Evolutionary conservation across 345 rosid genomes (phyloP).

Genomic region (Rhizophora apiculata): DNA sequence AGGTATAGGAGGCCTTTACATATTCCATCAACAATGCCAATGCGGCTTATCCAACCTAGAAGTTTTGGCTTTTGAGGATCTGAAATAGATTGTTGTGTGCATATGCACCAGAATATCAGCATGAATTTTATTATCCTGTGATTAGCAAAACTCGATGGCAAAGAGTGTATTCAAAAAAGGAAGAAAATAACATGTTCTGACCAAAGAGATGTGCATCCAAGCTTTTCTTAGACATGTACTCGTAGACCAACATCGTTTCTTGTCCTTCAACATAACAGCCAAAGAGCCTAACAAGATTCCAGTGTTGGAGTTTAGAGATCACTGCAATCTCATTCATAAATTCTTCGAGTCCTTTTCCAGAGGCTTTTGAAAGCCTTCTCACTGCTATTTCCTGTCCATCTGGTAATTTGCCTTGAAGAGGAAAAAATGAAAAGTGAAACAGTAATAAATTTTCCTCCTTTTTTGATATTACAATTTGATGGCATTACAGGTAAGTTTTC

Average conservation of each 20-base stretch:
- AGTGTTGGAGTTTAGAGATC: conserved; percentile 22
- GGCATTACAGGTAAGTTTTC: no score
- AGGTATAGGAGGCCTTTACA: conserved; percentile 67
- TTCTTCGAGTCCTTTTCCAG: conserved; percentile 19
- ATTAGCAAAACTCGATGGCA: no score
- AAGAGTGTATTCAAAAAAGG: no score
- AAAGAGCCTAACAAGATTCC: conserved; percentile 17
- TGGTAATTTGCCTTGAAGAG: conserved; percentile 9
- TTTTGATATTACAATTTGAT: no score
- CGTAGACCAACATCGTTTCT: conserved; percentile 19
- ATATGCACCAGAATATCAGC: no score
- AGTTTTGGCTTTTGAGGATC: conserved; percentile 35
- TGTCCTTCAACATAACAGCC: conserved; percentile 22
- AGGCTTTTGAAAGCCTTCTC: conserved; percentile 18
- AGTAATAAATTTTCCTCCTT: no score
- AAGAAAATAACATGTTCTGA: not conserved
- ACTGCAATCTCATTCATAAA: conserved; percentile 18
- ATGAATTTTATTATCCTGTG: no score
- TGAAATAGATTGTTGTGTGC: conserved; percentile 13
- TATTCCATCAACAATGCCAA: conserved; percentile 51
- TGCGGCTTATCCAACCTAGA: conserved; percentile 52
- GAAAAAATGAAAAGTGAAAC: no score
- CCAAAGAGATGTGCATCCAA: conserved; percentile 18
- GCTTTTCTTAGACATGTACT: conserved; percentile 26
- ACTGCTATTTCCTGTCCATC: conserved; percentile 25